Evolutionary conservation across 1,139 yeast species (phyloP).

Genomic region (Chernovozyma sophiae-reginae): DNA sequence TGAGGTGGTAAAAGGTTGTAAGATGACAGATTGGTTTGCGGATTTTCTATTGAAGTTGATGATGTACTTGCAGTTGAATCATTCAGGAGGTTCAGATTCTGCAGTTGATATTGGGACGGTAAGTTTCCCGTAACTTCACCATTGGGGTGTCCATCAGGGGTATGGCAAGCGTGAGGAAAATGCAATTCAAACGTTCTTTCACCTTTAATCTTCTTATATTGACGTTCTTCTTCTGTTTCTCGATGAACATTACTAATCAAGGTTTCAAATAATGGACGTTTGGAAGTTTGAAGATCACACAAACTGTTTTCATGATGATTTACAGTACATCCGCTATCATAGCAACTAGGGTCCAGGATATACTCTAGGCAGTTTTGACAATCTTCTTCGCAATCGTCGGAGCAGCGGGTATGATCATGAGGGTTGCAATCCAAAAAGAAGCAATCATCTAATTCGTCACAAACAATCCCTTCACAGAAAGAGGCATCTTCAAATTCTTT

Average conservation of each 20-base stretch:
- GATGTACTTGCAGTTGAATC: background rate
- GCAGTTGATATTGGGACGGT: background rate
- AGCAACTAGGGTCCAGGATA: constrained; percentile 1
- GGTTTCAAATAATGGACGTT: constrained; percentile 29
- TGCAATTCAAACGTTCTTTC: constrained; percentile 17
- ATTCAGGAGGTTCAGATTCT: background rate
- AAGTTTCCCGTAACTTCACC: background rate
- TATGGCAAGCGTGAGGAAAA: constrained; percentile 41
- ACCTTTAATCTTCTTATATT: constrained; percentile 2
- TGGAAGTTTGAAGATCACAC: constrained; percentile 22
- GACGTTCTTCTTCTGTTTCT: constrained; percentile 8
- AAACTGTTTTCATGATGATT: constrained; percentile 23
- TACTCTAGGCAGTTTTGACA: background rate
- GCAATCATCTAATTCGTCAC: constrained; percentile 46
- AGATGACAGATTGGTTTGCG: background rate
- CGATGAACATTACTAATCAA: constrained; percentile 32
- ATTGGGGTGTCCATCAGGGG: constrained; percentile 4
- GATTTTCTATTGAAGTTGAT: background rate
- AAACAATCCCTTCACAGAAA: constrained; percentile 38
- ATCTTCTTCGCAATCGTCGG: background rate
- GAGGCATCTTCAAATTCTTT: constrained; percentile 30
- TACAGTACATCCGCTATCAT: constrained; percentile 3
- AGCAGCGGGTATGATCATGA: constrained; percentile 1
- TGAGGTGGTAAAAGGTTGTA: constrained; percentile 11
- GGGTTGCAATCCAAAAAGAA: constrained; percentile 29